Base-by-base conservation (phyloP, 139 green algal species). In the Chlamydomonas schloesseri region DNA sequence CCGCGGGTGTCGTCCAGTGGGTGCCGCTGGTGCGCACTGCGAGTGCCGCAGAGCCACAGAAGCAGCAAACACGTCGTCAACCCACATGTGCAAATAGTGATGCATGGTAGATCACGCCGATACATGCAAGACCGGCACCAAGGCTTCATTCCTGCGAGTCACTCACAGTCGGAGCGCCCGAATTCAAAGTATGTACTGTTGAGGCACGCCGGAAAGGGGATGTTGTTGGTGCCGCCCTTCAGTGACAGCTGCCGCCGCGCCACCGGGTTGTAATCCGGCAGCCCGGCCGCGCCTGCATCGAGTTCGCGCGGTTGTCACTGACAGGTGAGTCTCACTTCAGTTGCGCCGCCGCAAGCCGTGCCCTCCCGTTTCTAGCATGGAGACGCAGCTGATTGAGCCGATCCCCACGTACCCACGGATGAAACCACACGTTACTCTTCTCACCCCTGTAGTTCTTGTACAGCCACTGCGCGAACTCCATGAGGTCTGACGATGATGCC, bases 391-490 rank as follows among this genome's bases (percentile, higher is more conserved):
- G n/a, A n/a, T n/a, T n/a, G n/a, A n/a, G n/a, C n/a, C n/a, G n/a
- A n/a, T n/a, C n/a, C n/a, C n/a, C n/a, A n/a, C n/a, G n/a, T n/a
- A n/a, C n/a, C n/a, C n/a, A n/a, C n/a, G n/a, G n/a, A n/a, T n/a
- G n/a, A n/a, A n/a, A n/a, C n/a, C n/a, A n/a, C n/a, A n/a, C n/a
- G n/a, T n/a, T n/a, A n/a, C 15, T 28, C 18, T 20, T 0, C 26
- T 76, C 36, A 26, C 37, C 18, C 23, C 88, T 87, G 31, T 91
- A 82, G 73, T 77, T 86, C 36, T 93, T 93, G 87, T 92, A 92
- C 23, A 95, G 78, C 86, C 88, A 95, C 81, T 95, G 92, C 81
- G 92, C 84, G 36, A 95, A 73, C 84, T 95, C 92, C 76, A 94
- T 76, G 23, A 81, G 71, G 37, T 92, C 92, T 17, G 84, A 81